Conservation (phyloP, 2,329 filamentous ascomycete species). For the Fusarium torreyae region DNA sequence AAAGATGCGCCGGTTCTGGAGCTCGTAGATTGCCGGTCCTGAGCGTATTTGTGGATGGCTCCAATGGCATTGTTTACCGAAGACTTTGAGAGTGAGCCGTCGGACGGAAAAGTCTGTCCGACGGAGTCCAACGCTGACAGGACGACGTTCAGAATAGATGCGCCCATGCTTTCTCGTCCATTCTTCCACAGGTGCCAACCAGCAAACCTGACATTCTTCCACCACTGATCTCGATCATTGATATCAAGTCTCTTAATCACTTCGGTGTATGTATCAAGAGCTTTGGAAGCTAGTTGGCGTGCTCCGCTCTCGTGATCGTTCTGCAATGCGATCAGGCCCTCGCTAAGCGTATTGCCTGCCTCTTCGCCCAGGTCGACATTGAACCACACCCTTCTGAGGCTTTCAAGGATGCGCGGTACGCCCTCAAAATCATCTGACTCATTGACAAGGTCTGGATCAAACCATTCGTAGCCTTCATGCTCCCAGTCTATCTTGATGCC, state of each 20-base stretch:
- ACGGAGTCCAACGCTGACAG: constrained; percentile 62
- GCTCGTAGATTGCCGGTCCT: constrained; percentile 46
- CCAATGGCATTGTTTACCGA: constrained; percentile 40
- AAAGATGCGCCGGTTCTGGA: constrained; percentile 56
- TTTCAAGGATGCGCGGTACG: constrained; percentile 72
- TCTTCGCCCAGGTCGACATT: constrained; percentile 64
- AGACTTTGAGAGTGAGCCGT: constrained; percentile 6
- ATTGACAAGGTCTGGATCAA: constrained; percentile 65
- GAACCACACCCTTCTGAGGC: constrained; percentile 72
- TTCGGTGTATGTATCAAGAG: constrained; percentile 65
- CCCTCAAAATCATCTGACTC: constrained; percentile 63
- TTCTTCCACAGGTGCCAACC: constrained; percentile 77
- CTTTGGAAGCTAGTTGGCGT: constrained; percentile 68
- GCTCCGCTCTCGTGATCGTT: constrained; percentile 73
- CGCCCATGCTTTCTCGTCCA: constrained; percentile 76
- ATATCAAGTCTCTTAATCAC: constrained; percentile 57
- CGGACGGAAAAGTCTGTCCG: constrained; percentile 50
- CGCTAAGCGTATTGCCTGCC: constrained; percentile 62
- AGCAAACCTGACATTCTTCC: constrained; percentile 67
- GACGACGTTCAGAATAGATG: constrained; percentile 68
- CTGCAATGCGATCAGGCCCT: constrained; percentile 65
- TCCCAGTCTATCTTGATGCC: constrained; percentile 73
- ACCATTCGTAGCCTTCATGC: constrained; percentile 72
- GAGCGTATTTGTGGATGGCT: constrained; percentile 34
- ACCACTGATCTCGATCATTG: constrained; percentile 62